Evolutionary conservation across 192 early-diverging fungal species (phyloP), one percentile per base, ranked within the genome.

Genomic region (Bifiguratus adelaidae): DNA sequence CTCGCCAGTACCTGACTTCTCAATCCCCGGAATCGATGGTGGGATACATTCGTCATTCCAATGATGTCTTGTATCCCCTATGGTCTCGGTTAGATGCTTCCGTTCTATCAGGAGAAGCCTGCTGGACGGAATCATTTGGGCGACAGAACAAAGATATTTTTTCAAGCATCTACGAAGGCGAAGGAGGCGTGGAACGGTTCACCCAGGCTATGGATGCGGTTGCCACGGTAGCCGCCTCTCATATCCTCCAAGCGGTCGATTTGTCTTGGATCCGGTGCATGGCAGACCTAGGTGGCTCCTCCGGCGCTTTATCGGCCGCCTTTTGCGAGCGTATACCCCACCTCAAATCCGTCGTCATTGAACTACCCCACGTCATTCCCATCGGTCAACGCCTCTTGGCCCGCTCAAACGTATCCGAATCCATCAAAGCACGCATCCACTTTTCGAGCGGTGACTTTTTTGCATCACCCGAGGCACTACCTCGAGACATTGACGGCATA

Each of bases 71-170:
- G 21, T 52, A 45, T 15, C 51, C 40, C 5, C 38, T 58, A 18
- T 58, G 47, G 47, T 28, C 22, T 12, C 36, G 41, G 13, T 21
- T 51, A 21, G 49, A 51, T 26, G 4, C 49, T 3, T 51, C 49
- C 4, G 50, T 55, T 2, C 12, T 21, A 11, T 43, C 51, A 23
- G 56, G 56, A 9, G 7, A 3, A n/a, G 30, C 56, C 13, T 44
- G 32, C 49, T 58, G 56, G 56, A 33, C 18, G 5, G 56, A 41
- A 35, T 50, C 56, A 7, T 58, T 58, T 38, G 50, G 50, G 3
- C 28, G 25, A 18, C 41, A 44, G 16, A 33, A 41, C 33, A 41
- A 41, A 13, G 29, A 51, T 23, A 33, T 40, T 27, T 58, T 58
- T 38, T 38, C 41, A 4, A 20, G 30, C 23, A 50, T 58, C 26